Percentiles rank a stretch among this genome's conserved stretches.
phyloP scores from a whole-genome alignment of 2,329 filamentous ascomycete genomes.

The Sclerotinia glacialis region DNA sequence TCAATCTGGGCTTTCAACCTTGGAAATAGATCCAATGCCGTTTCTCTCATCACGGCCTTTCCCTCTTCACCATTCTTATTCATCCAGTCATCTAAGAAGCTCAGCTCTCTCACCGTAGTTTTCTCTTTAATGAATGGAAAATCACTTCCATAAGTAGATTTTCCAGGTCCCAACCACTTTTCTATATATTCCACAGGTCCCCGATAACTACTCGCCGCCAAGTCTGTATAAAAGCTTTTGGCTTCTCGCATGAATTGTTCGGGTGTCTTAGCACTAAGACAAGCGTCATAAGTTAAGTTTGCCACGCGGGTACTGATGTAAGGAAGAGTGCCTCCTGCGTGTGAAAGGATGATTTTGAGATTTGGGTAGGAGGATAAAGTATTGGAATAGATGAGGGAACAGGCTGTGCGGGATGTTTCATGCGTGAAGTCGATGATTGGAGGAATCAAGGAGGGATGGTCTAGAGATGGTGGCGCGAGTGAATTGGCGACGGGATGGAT shows the following conservation, averaged over 20 bases:
- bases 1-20: constrained; percentile 1
- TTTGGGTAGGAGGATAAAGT: constrained; percentile 38
- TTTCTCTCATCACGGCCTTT: neutral
- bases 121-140: neutral
- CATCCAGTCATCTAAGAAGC: neutral
- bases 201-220: neutral
- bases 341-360: constrained; percentile 48
- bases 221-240: constrained; percentile 1
- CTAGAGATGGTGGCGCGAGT: too few species aligned
- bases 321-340: constrained; percentile 44
- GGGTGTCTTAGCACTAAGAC: neutral
- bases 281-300: neutral
- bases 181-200: neutral
- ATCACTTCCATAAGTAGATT: constrained; percentile 2
- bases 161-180: neutral
- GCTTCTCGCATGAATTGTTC: constrained; percentile 12
- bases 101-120: neutral
- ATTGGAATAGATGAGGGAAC: constrained; percentile 43
- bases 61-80: neutral
- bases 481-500: constrained; percentile 3
- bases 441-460: constrained; percentile 32
- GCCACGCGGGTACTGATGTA: constrained; percentile 25
- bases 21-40: constrained; percentile 2
- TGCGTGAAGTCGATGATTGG: constrained; percentile 48
- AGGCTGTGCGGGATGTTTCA: constrained; percentile 46